Evolutionary conservation across 176 grass and related monocot species (phyloP), one percentile per base, ranked within the genome.

Genomic region (Bromus sterilis): DNA sequence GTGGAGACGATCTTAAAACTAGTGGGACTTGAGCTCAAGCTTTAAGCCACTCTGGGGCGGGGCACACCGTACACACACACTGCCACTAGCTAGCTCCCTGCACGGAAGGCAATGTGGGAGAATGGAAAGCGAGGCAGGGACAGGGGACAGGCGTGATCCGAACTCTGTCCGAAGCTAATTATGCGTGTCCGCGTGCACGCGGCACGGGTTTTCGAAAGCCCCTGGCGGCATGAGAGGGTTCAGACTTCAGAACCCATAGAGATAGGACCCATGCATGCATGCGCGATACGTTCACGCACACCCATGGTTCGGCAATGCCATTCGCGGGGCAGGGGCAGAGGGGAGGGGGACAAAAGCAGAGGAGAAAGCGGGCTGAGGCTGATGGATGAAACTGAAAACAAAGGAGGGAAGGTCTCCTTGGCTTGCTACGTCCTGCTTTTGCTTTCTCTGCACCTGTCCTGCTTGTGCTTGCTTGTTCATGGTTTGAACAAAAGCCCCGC

Each of bases 401-500:
- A 64, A 62, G 34, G 57, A 64, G 51, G 34, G 57, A 26, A 23
- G 28, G 23, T 16, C 1, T 26, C 56, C 8, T 46, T 30, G 37
- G 48, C 6, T 5, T 21, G 61, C 5, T 53, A 53, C 48, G 2
- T 53, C 16, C n/a, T 56, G 67, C 75, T 83, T 88, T 74, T 30
- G 10, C 51, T 44, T 65, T 66, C 57, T 14, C 32, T 75, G 49
- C 72, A 7, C 39, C 39, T 60, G 18, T 67, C 16, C n/a, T 34
- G 71, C 62, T 12, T 48, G 4, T 34, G 25, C 4, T 32, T 71
- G 7, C 34, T 33, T 44, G 2, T 57, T 28, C 24, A n/a, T n/a
- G n/a, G 51, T 88, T 87, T 82, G 82, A 87, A 91, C 66, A 34
- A 31, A 39, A 66, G 65, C 59, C 59, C 89, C 90, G 86, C 86